Evolutionary conservation across 2,329 filamentous ascomycete species (phyloP).

Genomic region (Cladophialophora yegresii): DNA sequence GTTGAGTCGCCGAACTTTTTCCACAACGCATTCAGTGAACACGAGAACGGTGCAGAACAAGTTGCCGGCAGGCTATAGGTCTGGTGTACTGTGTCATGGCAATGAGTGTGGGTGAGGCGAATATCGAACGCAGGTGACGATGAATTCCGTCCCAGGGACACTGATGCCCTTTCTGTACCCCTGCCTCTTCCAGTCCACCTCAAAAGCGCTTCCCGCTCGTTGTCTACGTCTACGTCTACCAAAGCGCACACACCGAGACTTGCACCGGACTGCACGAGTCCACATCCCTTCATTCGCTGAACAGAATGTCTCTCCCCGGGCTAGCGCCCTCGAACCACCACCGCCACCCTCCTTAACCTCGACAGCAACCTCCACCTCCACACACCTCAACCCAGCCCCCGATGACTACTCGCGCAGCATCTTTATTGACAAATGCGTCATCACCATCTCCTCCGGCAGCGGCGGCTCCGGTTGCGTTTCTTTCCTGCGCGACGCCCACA

Average conservation of each 20-base stretch:
- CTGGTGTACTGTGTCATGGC: no score
- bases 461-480: constrained; percentile 94
- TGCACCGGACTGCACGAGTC: not conserved
- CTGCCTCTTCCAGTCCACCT: constrained; percentile 30
- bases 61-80: not conserved
- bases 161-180: constrained; percentile 44
- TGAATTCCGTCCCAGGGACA: constrained; percentile 27
- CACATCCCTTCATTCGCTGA: constrained; percentile 16
- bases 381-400: constrained; percentile 74
- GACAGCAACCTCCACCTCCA: constrained; percentile 24
- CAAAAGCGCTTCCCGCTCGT: constrained; percentile 21
- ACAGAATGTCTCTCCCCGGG: constrained; percentile 31
- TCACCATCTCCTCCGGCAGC: constrained; percentile 74
- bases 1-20: not conserved
- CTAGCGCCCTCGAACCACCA: constrained; percentile 27
- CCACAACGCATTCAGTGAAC: not conserved
- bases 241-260: constrained; percentile 17
- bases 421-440: constrained; percentile 81
- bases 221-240: constrained; percentile 21
- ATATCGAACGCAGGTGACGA: not conserved
- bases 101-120: no score
- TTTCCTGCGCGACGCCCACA: constrained; percentile 86
- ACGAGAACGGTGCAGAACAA: not conserved
- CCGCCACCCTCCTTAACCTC: constrained; percentile 22
- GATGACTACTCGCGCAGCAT: constrained; percentile 80